Conservation (phyloP, 495 filamentous ascomycete species). For the Trichoderma reesei region DNA sequence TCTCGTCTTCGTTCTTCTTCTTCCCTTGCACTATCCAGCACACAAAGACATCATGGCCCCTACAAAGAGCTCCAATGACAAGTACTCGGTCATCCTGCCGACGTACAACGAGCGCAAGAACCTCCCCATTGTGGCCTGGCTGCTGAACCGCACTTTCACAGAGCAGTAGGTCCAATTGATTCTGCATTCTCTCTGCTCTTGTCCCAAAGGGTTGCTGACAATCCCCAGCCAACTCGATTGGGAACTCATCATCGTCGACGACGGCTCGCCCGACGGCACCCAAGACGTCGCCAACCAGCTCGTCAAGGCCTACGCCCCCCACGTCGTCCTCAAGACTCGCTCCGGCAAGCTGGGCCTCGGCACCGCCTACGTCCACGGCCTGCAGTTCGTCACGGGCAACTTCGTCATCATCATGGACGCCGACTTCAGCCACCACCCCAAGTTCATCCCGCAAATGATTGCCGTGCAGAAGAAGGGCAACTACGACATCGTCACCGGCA, state of each 20-base stretch:
- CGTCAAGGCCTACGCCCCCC: conserved; percentile 66
- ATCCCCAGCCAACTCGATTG: conserved; percentile 73
- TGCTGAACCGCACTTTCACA: conserved; percentile 82
- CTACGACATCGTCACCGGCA: conserved; percentile 95
- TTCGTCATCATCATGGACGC: conserved; percentile 99
- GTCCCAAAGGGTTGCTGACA: background rate
- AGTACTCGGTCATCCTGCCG: conserved; percentile 93
- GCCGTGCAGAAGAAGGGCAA: conserved; percentile 54
- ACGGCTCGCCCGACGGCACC: conserved; percentile 93
- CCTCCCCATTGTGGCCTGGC: conserved; percentile 89
- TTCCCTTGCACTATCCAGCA: background rate
- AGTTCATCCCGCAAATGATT: conserved; percentile 90
- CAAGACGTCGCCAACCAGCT: conserved; percentile 84
- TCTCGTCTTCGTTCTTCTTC: background rate
- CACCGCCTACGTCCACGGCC: conserved; percentile 92
- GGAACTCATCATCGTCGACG: conserved; percentile 96
- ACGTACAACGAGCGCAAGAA: conserved; percentile 98
- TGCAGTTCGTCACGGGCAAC: conserved; percentile 79
- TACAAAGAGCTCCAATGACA: conserved; percentile 40
- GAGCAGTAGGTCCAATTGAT: conserved; percentile 48
- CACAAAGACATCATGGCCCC: conserved; percentile 22
- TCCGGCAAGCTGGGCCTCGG: conserved; percentile 92
- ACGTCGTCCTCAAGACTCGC: conserved; percentile 75
- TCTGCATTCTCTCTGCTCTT: conserved; percentile 6
- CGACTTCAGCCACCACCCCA: conserved; percentile 97